These are phyloP conservation scores for Solanum tarijense DNA, from an alignment of 257 asterid species.

Conservation along the genomic window DNA sequence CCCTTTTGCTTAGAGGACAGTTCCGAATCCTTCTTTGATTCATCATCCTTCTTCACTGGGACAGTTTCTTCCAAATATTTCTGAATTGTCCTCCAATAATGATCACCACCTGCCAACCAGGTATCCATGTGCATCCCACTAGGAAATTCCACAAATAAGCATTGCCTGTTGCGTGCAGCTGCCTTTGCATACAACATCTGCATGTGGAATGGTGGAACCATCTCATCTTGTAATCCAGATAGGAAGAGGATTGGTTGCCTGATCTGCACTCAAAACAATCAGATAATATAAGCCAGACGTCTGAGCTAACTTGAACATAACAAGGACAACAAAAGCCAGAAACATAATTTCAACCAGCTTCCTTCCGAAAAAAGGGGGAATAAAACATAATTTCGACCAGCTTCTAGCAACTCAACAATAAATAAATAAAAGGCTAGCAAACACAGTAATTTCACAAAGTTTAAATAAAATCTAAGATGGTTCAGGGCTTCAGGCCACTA, in stretches of 20 bases:
- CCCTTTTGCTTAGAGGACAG: constrained; percentile 27
- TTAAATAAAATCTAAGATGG: background rate
- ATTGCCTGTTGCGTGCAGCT: constrained; percentile 63
- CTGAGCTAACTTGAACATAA: background rate
- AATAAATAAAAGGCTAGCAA: background rate
- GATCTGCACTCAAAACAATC: constrained; percentile 41
- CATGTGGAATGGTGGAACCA: constrained; percentile 97
- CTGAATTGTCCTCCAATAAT: constrained; percentile 73
- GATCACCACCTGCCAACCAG: constrained; percentile 88
- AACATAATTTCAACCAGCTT: background rate
- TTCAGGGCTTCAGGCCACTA: background rate
- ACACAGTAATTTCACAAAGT: background rate
- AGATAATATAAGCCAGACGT: background rate
- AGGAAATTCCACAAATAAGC: constrained; percentile 72
- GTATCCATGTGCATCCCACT: constrained; percentile 98
- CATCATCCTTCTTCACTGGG: constrained; percentile 31
- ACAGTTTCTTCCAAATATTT: constrained; percentile 52
- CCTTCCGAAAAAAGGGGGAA: background rate
- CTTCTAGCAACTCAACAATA: background rate
- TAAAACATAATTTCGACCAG: background rate
- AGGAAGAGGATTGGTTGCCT: constrained; percentile 82
- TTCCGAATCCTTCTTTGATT: constrained; percentile 28
- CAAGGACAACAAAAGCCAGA: background rate
- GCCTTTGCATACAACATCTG: constrained; percentile 86
- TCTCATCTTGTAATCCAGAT: constrained; percentile 92